Evolutionary conservation across 1,139 yeast species (phyloP).

Genomic region (Magnusiomyces starmeri): DNA sequence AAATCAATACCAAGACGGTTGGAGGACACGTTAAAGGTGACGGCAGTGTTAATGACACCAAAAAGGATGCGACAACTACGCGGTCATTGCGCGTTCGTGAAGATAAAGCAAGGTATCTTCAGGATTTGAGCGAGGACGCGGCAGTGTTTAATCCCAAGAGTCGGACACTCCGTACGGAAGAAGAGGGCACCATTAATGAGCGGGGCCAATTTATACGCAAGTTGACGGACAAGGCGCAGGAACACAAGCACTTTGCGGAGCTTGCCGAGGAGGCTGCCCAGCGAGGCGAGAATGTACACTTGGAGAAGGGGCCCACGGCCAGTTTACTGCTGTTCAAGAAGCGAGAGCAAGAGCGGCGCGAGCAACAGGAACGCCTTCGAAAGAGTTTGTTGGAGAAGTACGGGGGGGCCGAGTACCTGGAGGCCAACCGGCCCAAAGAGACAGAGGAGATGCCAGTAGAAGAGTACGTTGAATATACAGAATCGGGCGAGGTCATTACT

Average conservation of each 20-base stretch:
- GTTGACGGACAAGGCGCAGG: conserved; percentile 46
- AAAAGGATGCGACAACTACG: conserved; percentile 12
- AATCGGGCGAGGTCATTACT: conserved; percentile 23
- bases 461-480: conserved; percentile 24
- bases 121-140: conserved; percentile 34
- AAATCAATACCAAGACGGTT: no score
- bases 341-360: conserved; percentile 38
- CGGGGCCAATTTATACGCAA: conserved; percentile 48
- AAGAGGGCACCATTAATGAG: conserved; percentile 45
- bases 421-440: conserved; percentile 25
- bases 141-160: conserved; percentile 50
- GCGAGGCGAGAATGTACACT: conserved; percentile 38
- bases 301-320: conserved; percentile 58
- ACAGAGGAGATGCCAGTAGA: conserved; percentile 21
- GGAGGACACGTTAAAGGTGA: conserved; percentile 3
- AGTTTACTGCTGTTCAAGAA: conserved; percentile 36
- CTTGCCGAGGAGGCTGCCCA: conserved; percentile 48
- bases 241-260: conserved; percentile 38
- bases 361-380: conserved; percentile 33
- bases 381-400: conserved; percentile 37
- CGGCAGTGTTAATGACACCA: conserved; percentile 15
- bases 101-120: conserved; percentile 48
- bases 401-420: conserved; percentile 32
- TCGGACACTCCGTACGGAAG: conserved; percentile 38
- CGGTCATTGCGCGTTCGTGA: conserved; percentile 42